Evolutionary conservation across 164 flowering plant genomes (phyloP), one percentile per base, ranked within the genome.

Genomic region (Tetrastigma voinierianum): DNA sequence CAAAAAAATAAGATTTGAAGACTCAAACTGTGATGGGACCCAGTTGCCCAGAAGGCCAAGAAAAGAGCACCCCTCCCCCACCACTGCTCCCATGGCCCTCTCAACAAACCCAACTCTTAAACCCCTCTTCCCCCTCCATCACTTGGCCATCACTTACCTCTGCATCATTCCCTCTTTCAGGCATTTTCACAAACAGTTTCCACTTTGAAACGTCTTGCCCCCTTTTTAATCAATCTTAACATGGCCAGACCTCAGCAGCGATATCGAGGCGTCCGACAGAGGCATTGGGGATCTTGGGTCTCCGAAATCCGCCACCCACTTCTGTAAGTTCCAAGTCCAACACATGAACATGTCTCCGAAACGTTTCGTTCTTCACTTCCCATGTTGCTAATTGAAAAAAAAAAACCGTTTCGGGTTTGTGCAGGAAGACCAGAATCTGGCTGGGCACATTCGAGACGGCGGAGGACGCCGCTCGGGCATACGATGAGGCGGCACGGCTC

Each of bases 281-380:
- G 93, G 78, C 93, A 86, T 74, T 88, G 93, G 93, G 93, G 93
- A 65, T 84, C 88, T 19, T 87, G 93, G 93, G 93, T 88, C 46
- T 86, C 89, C 9, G 90, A 88, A 77, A 88, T 88, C 68, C 93
- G 93, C 70, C 96, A 90, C 70, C 96, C 96, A 6, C 55, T 88
- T 55, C 51, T 90, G 96, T 90, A 82, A 79, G 86, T 72, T 43
- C 52, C 32, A 11, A n/a, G n/a, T n/a, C n/a, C 3, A 4, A 25
- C 18, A 10, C 56, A 18, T 9, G 9, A 24, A 19, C 11, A 8
- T 10, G 43, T 43, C 43, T 32, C 18, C n/a, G 4, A 14, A 2
- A 9, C n/a, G 24, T 48, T 61, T 54, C 44, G 46, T 6, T 6
- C 21, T 45, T 24, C 49, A 13, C n/a, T 32, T 14, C 47, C 15